Base-by-base conservation (phyloP, 2,329 filamentous ascomycete species). In the Trichoderma breve region DNA sequence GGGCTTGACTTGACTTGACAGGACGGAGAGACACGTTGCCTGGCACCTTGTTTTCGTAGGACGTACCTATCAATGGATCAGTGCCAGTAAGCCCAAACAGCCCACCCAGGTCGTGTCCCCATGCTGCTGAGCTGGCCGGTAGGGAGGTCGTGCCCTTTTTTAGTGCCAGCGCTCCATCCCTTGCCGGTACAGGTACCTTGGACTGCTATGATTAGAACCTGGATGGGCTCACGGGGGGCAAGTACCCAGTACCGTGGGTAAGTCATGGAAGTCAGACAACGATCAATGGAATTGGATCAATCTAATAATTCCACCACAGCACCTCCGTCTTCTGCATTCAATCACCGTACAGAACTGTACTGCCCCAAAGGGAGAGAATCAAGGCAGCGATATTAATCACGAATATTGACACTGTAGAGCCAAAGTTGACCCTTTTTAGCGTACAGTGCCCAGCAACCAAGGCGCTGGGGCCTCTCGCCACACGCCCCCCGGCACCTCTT, bases 121-220 rank as follows among this genome's bases (percentile, higher is more conserved):
- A 43, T 63, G 58, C 60, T 64, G 68, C 39, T 71, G 68, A 71
- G 68, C 32, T 71, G 68, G 68, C 68, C 47, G 55, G 64, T 67
- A 58, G 32, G 64, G 32, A 68, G 51, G n/a, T 36, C 9, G 53
- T 58, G 55, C 34, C 55, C 26, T 67, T 21, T 26, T 57, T 69
- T 69, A 51, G 66, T 69, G 66, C 57, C 58, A 30, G 55, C 66
- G 34, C 55, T 60, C 66, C 65, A 36, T 66, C 47, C 47, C 18
- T 39, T 67, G 64, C 64, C 18, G 21, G 64, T 53, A 53, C 43
- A 51, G 43, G 43, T 51, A 24, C 43, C 36, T 39, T 39, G 36
- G 36, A 9, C 7, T 3, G 15, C 15, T 9, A 43, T 43, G 39
- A 43, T 43, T 43, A 30, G 64, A 58, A 68, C 64, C 30, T 55